Evolutionary conservation across 495 filamentous ascomycete genomes (phyloP), one percentile per base, ranked within the genome.

Genomic region (Penicillium goetzii): DNA sequence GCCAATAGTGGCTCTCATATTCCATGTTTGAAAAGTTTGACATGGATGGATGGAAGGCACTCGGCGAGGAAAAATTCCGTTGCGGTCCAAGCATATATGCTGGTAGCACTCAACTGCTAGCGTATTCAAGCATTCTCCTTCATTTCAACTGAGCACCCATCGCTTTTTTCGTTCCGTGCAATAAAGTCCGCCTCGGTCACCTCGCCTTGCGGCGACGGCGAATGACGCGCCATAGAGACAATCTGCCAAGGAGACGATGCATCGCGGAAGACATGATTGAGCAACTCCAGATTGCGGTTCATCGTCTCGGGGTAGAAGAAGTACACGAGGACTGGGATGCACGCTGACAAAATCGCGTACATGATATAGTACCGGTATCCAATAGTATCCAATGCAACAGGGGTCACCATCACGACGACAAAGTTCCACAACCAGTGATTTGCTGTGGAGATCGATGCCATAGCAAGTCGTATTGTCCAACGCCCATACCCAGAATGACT

Each of bases 271-370:
- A 89, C 88, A 64, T 74, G 73, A 66, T 90, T 87, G 72, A 91
- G 80, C 67, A 87, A 82, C 70, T 90, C 88, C 17, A 90, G 77
- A 11, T 84, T 85, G 19, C 88, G 85, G 66, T 83, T 84, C 53
- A 84, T 86, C 0, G 88, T 91, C 71, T 90, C 88, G 0, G 87
- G 87, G 68, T 84, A 89, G 78, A 89, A 86, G 76, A 88, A 83
- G 68, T 84, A 89, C 23, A 89, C 82, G 9, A 76, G 66, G 0
- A 85, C 25, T 79, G 55, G 72, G 52, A 76, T 76, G 33, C 63
- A 71, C 19, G 67, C 64, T 34, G 76, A 70, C 14, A 81, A 56
- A 4, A 77, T 63, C 12, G 74, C 72, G 45, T 72, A 80, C 21
- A 79, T 67, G 50, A 80, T 75, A 45, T 79, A 80, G 30, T 76